Conservation (phyloP, 2,329 filamentous ascomycete genomes). For the Ophiocordyceps unilateralis region DNA sequence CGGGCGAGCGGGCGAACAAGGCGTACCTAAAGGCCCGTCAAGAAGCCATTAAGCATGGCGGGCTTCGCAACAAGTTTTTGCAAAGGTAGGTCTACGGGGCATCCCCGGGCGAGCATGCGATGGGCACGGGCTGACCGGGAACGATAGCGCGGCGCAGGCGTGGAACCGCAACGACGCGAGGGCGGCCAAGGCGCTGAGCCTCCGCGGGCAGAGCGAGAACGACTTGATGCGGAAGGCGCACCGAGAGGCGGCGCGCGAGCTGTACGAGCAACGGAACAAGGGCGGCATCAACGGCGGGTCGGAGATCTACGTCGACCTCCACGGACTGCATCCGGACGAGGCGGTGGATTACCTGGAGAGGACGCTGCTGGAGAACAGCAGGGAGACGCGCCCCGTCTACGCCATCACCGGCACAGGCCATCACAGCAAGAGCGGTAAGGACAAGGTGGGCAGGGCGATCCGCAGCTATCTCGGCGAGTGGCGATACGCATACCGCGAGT, state of each 20-base stretch:
- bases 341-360: slow-evolving; percentile 86
- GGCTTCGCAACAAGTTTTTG: slow-evolving; percentile 88
- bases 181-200: slow-evolving; percentile 83
- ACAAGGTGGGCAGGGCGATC: slow-evolving; percentile 92
- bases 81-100: slow-evolving; percentile 50
- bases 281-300: slow-evolving; percentile 33
- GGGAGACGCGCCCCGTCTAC: slow-evolving; percentile 63
- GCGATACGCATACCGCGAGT: slow-evolving; percentile 91
- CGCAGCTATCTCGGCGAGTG: slow-evolving; percentile 85
- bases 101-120: too few relatives aligned
- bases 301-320: slow-evolving; percentile 88
- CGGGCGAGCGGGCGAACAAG: slow-evolving; percentile 77
- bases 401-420: slow-evolving; percentile 94
- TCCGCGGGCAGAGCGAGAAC: slow-evolving; percentile 92
- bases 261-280: slow-evolving; percentile 89
- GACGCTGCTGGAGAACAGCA: slow-evolving; percentile 66
- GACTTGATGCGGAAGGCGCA: slow-evolving; percentile 95
- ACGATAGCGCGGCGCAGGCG: slow-evolving; percentile 69
- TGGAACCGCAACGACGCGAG: slow-evolving; percentile 97
- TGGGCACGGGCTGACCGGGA: slow-evolving; percentile 1
- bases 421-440: slow-evolving; percentile 96
- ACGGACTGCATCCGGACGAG: slow-evolving; percentile 97
- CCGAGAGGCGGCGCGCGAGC: slow-evolving; percentile 73
- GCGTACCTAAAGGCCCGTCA: slow-evolving; percentile 88
- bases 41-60: slow-evolving; percentile 94